Evolutionary conservation across 257 asterid species (phyloP).

Genomic region (Nicotiana noctiflora): DNA sequence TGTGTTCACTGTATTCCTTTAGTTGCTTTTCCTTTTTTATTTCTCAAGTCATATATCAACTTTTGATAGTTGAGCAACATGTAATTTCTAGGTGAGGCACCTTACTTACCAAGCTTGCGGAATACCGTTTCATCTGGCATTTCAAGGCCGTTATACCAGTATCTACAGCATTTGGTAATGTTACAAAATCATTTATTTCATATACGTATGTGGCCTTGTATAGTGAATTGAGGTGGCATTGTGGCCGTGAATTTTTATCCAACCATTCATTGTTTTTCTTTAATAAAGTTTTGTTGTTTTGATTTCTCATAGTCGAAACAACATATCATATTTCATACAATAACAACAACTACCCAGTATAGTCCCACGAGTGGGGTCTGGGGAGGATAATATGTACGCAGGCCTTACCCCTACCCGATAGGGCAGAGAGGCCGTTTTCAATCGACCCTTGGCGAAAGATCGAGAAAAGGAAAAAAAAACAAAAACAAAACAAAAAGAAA

Average conservation of each 20-base stretch:
- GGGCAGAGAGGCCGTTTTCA: too few relatives aligned
- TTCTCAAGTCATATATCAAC: slow-evolving; percentile 3
- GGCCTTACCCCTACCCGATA: too few relatives aligned
- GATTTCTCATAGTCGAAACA: too few relatives aligned
- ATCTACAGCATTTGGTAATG: slow-evolving; percentile 56
- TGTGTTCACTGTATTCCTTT: not conserved
- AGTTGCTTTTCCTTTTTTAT: slow-evolving; percentile 1
- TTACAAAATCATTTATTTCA: not conserved
- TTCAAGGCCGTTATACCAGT: slow-evolving; percentile 46
- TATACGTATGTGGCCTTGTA: not conserved
- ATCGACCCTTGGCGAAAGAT: too few relatives aligned
- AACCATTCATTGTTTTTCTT: too few relatives aligned
- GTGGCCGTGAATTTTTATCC: not conserved
- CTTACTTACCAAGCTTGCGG: slow-evolving; percentile 28
- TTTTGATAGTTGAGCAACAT: slow-evolving; percentile 10
- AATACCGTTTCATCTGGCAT: slow-evolving; percentile 29
- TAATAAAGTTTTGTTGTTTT: too few relatives aligned
- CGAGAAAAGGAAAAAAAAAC: too few relatives aligned
- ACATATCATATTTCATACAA: too few relatives aligned
- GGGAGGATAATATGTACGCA: too few relatives aligned
- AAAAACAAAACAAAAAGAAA: too few relatives aligned
- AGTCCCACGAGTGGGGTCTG: too few relatives aligned
- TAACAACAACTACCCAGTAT: too few relatives aligned
- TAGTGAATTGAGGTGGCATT: not conserved
- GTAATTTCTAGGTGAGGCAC: slow-evolving; percentile 43